Evolutionary conservation across 768 basidiomycete species (phyloP).

Genomic region (Boletus barrowsii): DNA sequence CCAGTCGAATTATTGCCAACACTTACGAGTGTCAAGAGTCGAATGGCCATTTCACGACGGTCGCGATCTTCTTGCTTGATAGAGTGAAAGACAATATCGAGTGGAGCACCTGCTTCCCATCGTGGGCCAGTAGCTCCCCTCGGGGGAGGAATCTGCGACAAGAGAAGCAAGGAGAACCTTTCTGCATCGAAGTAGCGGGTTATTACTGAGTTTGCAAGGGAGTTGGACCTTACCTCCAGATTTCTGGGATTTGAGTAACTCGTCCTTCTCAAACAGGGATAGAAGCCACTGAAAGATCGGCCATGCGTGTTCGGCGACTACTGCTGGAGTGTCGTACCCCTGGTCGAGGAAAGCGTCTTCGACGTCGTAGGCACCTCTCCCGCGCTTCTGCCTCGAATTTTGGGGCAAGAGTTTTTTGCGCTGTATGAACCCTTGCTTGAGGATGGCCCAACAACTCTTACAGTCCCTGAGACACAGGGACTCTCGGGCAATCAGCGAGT

Average conservation of each 20-base stretch:
- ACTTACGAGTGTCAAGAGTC: constrained; percentile 33
- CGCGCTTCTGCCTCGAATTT: constrained; percentile 32
- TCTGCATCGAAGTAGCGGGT: constrained; percentile 25
- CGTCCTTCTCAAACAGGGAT: constrained; percentile 65
- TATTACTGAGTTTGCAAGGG: constrained; percentile 5
- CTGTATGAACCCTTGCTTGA: constrained; percentile 52
- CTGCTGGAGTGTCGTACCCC: constrained; percentile 14
- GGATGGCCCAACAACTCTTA: constrained; percentile 60
- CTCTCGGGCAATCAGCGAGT: constrained; percentile 57
- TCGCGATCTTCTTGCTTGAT: constrained; percentile 31
- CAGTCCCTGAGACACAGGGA: constrained; percentile 51
- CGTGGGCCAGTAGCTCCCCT: constrained; percentile 44
- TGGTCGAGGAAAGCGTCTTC: constrained; percentile 23
- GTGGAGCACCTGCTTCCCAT: constrained; percentile 53
- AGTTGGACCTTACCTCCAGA: constrained; percentile 24
- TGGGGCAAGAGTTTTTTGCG: constrained; percentile 25
- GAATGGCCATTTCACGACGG: constrained; percentile 34
- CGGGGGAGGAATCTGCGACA: constrained; percentile 57
- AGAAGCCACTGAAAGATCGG: constrained; percentile 68
- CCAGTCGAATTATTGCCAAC: background rate
- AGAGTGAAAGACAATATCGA: constrained; percentile 45
- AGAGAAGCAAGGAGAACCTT: constrained; percentile 49
- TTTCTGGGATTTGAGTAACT: constrained; percentile 34
- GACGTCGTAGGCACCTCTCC: constrained; percentile 27
- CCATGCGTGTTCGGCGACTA: constrained; percentile 67